Evolutionary conservation across 1,284 basidiomycete species (phyloP).

Genomic region (Puccinia horiana): DNA sequence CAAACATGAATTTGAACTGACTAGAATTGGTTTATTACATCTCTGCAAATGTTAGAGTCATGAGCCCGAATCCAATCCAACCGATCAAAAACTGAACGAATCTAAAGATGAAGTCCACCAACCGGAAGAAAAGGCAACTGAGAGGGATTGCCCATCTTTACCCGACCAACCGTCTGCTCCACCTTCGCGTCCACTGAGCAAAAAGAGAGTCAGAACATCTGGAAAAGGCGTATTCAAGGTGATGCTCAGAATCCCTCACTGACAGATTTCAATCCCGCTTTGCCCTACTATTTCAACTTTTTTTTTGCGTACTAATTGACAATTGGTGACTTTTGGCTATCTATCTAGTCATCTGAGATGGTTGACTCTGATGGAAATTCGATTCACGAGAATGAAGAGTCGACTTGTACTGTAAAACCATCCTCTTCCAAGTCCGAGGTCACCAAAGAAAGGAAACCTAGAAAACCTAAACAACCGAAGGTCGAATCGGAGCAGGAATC

Average conservation of each 20-base stretch:
- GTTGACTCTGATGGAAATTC: slow-evolving; percentile 24
- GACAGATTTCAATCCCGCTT: not conserved
- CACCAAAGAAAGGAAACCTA: not conserved
- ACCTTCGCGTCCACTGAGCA: slow-evolving; percentile 7
- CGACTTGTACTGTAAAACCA: not conserved
- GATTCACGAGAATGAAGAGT: slow-evolving; percentile 15
- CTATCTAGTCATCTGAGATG: slow-evolving; percentile 5
- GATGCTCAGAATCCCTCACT: not conserved
- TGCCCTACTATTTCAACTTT: not conserved
- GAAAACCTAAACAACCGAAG: not conserved
- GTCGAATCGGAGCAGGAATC: not conserved
- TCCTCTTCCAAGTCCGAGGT: not conserved
- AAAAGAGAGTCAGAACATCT: slow-evolving; percentile 4
- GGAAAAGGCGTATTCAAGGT: not conserved
- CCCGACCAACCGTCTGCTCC: not conserved
- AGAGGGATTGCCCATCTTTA: not conserved
- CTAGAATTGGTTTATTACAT: not conserved
- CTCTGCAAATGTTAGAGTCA: not conserved
- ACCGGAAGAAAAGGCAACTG: not conserved
- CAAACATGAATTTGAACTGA: not conserved
- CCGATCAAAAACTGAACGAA: not conserved
- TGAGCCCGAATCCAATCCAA: not conserved
- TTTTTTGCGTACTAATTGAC: not conserved
- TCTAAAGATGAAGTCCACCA: not conserved
- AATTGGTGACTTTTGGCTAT: not conserved